A percentile compares a stretch with the other conserved stretches of the same genome.
These are phyloP conservation scores for Nothophaeocryptopus gaeumannii DNA, from an alignment of 2,329 filamentous ascomycete species.

Conservation along the genomic window DNA sequence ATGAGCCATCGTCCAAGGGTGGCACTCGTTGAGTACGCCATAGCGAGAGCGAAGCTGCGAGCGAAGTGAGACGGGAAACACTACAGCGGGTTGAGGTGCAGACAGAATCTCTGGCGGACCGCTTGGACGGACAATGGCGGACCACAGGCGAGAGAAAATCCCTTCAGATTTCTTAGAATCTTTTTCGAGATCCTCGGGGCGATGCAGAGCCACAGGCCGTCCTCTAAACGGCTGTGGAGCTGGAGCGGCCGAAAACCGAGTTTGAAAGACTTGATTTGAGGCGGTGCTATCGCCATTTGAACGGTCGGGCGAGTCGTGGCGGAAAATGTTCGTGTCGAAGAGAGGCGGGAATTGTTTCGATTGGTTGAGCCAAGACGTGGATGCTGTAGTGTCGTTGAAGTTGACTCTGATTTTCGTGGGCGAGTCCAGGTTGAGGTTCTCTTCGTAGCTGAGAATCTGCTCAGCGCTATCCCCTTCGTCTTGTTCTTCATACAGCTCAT, in stretches of 20 bases:
- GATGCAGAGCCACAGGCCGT: background rate
- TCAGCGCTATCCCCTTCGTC: slow-evolving; percentile 9
- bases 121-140: slow-evolving; percentile 25
- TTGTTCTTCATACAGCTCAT: slow-evolving; percentile 7
- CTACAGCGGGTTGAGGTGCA: background rate
- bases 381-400: slow-evolving; percentile 33
- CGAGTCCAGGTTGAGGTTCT: slow-evolving; percentile 36
- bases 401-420: slow-evolving; percentile 36
- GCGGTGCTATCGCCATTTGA: no score
- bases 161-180: slow-evolving; percentile 1
- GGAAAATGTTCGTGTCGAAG: slow-evolving; percentile 19
- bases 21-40: slow-evolving; percentile 31
- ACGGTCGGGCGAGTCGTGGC: background rate
- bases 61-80: slow-evolving; percentile 24
- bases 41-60: slow-evolving; percentile 34
- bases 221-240: background rate
- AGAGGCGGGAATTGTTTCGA: slow-evolving; percentile 22
- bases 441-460: slow-evolving; percentile 33
- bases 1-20: slow-evolving; percentile 37
- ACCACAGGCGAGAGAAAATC: slow-evolving; percentile 31
- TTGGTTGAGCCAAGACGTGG: slow-evolving; percentile 12
- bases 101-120: slow-evolving; percentile 22
- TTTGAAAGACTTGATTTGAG: no score
- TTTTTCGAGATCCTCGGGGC: background rate
- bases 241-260: background rate